These are phyloP conservation scores for Colletotrichum spinosum DNA, from an alignment of 2,329 filamentous ascomycete genomes.

Conservation along the genomic window DNA sequence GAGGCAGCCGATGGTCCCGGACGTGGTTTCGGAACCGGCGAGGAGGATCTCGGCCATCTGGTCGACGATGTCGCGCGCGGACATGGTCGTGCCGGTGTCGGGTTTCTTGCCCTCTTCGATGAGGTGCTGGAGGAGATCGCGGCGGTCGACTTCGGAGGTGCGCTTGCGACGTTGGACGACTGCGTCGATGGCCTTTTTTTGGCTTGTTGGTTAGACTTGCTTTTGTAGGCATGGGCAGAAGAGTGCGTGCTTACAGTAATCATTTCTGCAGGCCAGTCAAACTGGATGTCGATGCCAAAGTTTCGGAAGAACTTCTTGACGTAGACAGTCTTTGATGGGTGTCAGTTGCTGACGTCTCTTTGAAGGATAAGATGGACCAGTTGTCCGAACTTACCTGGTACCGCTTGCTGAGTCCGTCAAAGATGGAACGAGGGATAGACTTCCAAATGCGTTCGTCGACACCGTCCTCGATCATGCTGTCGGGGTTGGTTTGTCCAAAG, in stretches of 20 bases:
- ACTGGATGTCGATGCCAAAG: conserved; percentile 17
- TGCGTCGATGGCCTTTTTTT: conserved; percentile 25
- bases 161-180: conserved; percentile 33
- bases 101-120: conserved; percentile 37
- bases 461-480: conserved; percentile 29
- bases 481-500: conserved; percentile 42
- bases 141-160: conserved; percentile 17
- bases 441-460: conserved; percentile 31
- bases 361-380: neutral
- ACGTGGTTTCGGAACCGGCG: conserved; percentile 44
- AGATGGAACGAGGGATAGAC: conserved; percentile 34
- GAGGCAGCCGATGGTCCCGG: conserved; percentile 42
- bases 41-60: conserved; percentile 41
- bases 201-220: no score
- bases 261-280: conserved; percentile 36
- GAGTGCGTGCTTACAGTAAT: conserved; percentile 12
- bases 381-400: conserved; percentile 6
- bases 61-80: conserved; percentile 36
- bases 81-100: conserved; percentile 36
- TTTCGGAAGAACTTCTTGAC: conserved; percentile 31
- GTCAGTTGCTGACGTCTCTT: no score
- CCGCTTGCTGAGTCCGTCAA: conserved; percentile 33
- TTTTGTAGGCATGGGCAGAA: neutral
- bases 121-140: conserved; percentile 32
- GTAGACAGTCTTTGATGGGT: conserved; percentile 16